Evolutionary conservation across 345 rosid species (phyloP), one percentile per base, ranked within the genome.

Genomic region (Reutealis trisperma): DNA sequence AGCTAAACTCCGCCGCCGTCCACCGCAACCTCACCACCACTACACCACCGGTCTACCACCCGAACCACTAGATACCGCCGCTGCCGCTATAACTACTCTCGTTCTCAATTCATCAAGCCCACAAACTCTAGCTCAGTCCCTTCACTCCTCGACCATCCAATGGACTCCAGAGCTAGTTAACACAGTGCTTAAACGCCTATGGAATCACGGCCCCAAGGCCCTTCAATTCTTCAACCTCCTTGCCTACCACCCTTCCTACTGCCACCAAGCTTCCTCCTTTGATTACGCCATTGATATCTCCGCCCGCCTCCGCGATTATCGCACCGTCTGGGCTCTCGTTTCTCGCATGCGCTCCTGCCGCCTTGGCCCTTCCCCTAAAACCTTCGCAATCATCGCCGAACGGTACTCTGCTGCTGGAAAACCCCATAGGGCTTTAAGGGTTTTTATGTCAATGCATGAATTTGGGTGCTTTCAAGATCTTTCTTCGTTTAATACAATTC

Each of bases 191-290:
- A 95, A 93, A 34, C 90, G 85, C 45, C 89, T 90, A 45, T 93
- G 98, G 99, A 92, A 93, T 72, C 94, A 93, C 79, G 96, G 92
- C 70, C 93, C 89, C 3, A 93, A 86, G 81, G 97, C 98, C 60
- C 89, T 93, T 51, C 87, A 88, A 21, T 91, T 93, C 89, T 95
- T 93, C 89, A 82, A 76, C 58, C 71, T 87, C 77, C 88, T 95
- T 74, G 52, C 69, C 5, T 74, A 24, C 77, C 95, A 87, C 72
- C 93, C 88, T 55, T 68, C 64, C 14, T 92, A 90, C 63, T 12
- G 71, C 73, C 96, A 86, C 83, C 79, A 85, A 47, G 62, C 84
- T 62, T 91, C 96, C 72, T 92, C 96, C 87, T 93, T 90, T 76
- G 91, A 95, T 82, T 91, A 90, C 78, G 96, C 94, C 51, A 76